phyloP scores from a whole-genome alignment of 371 early-diverging fungal genomes.

The Paraphysoderma sedebokerense region DNA sequence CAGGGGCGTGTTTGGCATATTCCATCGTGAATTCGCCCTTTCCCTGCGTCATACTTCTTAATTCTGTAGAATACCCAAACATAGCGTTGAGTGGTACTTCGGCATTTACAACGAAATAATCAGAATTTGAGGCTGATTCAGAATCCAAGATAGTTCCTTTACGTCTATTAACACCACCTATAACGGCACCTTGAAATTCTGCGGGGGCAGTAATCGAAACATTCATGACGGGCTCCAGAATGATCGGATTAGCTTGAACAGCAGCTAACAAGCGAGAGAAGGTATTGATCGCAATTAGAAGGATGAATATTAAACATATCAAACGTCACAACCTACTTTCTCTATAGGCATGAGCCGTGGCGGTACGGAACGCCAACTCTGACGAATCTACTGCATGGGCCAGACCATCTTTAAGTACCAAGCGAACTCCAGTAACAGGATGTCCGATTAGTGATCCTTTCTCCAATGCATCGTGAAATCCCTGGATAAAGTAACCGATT shows the following conservation, averaged over 20 bases:
- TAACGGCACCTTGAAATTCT: slow-evolving; percentile 88
- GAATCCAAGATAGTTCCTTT: slow-evolving; percentile 89
- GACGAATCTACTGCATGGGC: slow-evolving; percentile 91
- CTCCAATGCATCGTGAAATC: slow-evolving; percentile 75
- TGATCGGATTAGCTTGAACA: slow-evolving; percentile 53
- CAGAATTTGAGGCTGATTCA: slow-evolving; percentile 86
- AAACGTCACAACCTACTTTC: slow-evolving; percentile 23
- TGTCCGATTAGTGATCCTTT: slow-evolving; percentile 89
- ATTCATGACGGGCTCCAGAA: slow-evolving; percentile 94
- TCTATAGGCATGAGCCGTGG: slow-evolving; percentile 70
- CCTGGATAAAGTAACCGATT: slow-evolving; percentile 16
- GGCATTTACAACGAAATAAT: slow-evolving; percentile 65
- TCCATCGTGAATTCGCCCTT: slow-evolving; percentile 98
- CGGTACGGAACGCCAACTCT: slow-evolving; percentile 91
- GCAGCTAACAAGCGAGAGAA: too few relatives aligned
- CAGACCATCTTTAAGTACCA: slow-evolving; percentile 87
- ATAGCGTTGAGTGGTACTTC: slow-evolving; percentile 90
- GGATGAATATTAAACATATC: not conserved
- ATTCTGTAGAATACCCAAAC: slow-evolving; percentile 94
- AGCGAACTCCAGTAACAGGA: slow-evolving; percentile 66
- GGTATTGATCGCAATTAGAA: too few relatives aligned
- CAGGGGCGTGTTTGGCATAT: slow-evolving; percentile 77
- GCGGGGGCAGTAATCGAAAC: slow-evolving; percentile 77
- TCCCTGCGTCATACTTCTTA: slow-evolving; percentile 86
- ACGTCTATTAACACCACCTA: slow-evolving; percentile 87